These are phyloP conservation scores for Colletotrichum tamarilloi DNA, from an alignment of 2,329 filamentous ascomycete species.

Conservation along the genomic window DNA sequence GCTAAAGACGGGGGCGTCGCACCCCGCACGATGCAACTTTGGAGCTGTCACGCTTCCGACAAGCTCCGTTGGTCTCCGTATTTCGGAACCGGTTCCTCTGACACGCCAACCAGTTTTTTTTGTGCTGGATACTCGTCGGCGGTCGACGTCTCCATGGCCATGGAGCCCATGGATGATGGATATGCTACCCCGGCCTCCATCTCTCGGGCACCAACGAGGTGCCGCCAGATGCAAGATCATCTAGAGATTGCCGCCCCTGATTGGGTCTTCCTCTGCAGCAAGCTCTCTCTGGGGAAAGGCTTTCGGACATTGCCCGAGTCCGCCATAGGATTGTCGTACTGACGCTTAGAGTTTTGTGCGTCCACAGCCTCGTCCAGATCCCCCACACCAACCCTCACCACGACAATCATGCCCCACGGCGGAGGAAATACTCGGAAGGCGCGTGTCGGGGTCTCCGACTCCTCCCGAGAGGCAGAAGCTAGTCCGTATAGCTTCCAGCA, in stretches of 20 bases:
- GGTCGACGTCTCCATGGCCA: neutral
- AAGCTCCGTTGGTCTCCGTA: slow-evolving; percentile 33
- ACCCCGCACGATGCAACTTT: slow-evolving; percentile 33
- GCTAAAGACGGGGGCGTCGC: slow-evolving; percentile 25
- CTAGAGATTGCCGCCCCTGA: slow-evolving; percentile 10
- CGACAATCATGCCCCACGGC: slow-evolving; percentile 2
- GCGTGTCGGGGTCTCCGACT: slow-evolving; percentile 19
- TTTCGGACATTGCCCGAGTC: slow-evolving; percentile 32
- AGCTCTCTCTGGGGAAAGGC: slow-evolving; percentile 14
- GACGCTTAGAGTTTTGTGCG: slow-evolving; percentile 28
- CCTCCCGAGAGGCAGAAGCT: slow-evolving; percentile 4
- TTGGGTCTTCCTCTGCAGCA: slow-evolving; percentile 4
- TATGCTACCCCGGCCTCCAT: slow-evolving; percentile 10
- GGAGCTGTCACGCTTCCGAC: slow-evolving; percentile 30
- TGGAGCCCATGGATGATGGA: too few species aligned
- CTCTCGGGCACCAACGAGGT: slow-evolving; percentile 32
- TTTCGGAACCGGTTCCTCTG: slow-evolving; percentile 19
- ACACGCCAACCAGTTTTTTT: slow-evolving; percentile 14
- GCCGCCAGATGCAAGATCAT: slow-evolving; percentile 28
- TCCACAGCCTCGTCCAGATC: slow-evolving; percentile 23
- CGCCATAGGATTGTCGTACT: slow-evolving; percentile 11
- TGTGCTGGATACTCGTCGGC: too few species aligned
- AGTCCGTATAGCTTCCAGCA: slow-evolving; percentile 5
- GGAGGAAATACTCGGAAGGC: slow-evolving; percentile 11
- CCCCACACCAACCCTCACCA: slow-evolving; percentile 13